Evolutionary conservation across 257 asterid genomes (phyloP), one percentile per base, ranked within the genome.

Genomic region (Plantago ovata): DNA sequence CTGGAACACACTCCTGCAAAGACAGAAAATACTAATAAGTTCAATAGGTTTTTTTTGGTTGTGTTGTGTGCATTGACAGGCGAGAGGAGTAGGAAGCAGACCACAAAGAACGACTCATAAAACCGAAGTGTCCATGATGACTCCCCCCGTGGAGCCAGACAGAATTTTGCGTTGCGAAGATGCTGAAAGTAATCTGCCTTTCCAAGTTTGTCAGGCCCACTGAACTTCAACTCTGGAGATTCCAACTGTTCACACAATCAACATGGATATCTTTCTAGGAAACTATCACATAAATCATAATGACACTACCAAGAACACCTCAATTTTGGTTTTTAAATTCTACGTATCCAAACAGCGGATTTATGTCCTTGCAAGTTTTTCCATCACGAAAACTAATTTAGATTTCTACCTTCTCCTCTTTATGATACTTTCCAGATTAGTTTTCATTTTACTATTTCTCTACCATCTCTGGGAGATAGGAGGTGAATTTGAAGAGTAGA

Each of bases 101-200:
- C 97, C 95, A 88, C 98, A 69, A 88, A 92, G 77, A 92, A 92
- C 44, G 98, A 82, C 80, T 92, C 98, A 18, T 88, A 92, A 62
- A 92, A 88, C 56, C 98, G 97, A 62, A 92, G 98, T 12, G 97
- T 92, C 98, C 98, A 92, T n/a, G 98, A 92, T 36, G 98, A 92
- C 69, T 92, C 97, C 45, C 98, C 98, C 24, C 95, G 97, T 54
- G 98, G 98, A 61, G 95, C 95, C 60, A 92, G 76, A 59, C 98
- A 92, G 74, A 88, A 92, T 75, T 86, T 92, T 60, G 97, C 95
- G 73, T 86, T 79, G 70, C 94, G 84, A 6, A 92, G 95, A 78
- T 92, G 98, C 67, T 77, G 77, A 75, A 92, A 92, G 75, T 92
- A 92, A 13, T 86, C 95, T 42, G 47, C 56, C 79, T 72, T 84